phyloP scores from a whole-genome alignment of 352 stramenopile genomes.

The Phytopythium kandeliae region DNA sequence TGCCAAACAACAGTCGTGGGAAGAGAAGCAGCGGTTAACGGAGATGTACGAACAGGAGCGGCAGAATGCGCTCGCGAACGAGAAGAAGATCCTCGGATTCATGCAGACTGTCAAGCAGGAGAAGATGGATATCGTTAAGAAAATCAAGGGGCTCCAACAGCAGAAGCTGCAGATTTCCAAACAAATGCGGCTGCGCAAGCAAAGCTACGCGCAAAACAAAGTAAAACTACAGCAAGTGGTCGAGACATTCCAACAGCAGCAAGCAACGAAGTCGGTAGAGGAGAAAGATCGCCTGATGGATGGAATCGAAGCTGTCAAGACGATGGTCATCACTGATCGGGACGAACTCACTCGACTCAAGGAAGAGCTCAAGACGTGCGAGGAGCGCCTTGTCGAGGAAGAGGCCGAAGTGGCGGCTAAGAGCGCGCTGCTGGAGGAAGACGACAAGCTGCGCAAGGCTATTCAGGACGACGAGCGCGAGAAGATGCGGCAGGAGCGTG shows the following conservation, averaged over 20 bases:
- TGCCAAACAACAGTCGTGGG: slow-evolving; percentile 87
- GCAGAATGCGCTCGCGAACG: slow-evolving; percentile 77
- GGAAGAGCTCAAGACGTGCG: slow-evolving; percentile 53
- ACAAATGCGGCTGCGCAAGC: slow-evolving; percentile 65
- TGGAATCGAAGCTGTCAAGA: slow-evolving; percentile 52
- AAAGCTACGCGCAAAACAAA: slow-evolving; percentile 72
- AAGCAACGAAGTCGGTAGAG: slow-evolving; percentile 20
- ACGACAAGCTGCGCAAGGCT: slow-evolving; percentile 65
- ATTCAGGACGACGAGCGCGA: slow-evolving; percentile 81
- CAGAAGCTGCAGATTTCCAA: slow-evolving; percentile 74
- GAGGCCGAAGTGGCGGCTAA: slow-evolving; percentile 68
- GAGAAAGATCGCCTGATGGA: slow-evolving; percentile 63
- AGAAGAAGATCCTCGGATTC: slow-evolving; percentile 77
- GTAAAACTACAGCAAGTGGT: slow-evolving; percentile 69
- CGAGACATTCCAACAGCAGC: slow-evolving; percentile 60
- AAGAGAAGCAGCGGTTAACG: slow-evolving; percentile 85
- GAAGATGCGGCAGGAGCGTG: slow-evolving; percentile 75
- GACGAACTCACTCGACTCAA: slow-evolving; percentile 52
- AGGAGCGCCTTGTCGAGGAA: slow-evolving; percentile 64
- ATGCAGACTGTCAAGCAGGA: slow-evolving; percentile 90
- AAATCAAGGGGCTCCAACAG: slow-evolving; percentile 80
- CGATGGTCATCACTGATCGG: slow-evolving; percentile 50
- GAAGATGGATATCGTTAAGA: slow-evolving; percentile 89
- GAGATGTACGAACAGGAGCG: slow-evolving; percentile 85
- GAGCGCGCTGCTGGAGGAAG: slow-evolving; percentile 67